These are phyloP conservation scores for Xylariales sp. DNA, from an alignment of 2,329 filamentous ascomycete genomes.

Conservation along the genomic window DNA sequence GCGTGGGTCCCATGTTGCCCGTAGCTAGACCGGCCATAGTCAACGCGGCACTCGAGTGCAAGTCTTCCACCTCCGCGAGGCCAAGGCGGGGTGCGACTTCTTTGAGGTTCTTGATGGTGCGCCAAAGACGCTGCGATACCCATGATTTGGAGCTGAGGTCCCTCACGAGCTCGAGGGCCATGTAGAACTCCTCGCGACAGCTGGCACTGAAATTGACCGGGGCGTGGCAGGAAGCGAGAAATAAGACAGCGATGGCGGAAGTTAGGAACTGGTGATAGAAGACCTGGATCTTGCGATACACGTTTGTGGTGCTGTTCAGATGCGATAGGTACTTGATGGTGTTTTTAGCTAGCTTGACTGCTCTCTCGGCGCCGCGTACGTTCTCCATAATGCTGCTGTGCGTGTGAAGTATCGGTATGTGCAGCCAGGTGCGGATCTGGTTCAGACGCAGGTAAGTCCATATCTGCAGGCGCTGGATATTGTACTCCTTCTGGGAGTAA, in stretches of 20 bases:
- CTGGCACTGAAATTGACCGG: constrained; percentile 64
- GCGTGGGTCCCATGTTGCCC: constrained; percentile 24
- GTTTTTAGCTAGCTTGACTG: constrained; percentile 70
- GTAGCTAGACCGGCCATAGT: constrained; percentile 51
- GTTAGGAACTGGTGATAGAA: constrained; percentile 80
- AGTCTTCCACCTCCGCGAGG: constrained; percentile 48
- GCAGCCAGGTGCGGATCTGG: constrained; percentile 84
- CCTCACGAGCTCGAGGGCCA: constrained; percentile 69
- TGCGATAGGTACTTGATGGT: constrained; percentile 68
- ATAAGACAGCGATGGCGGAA: constrained; percentile 69
- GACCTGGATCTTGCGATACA: constrained; percentile 67
- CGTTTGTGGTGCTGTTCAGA: constrained; percentile 65
- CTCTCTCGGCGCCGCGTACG: constrained; percentile 65
- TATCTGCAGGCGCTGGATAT: constrained; percentile 69
- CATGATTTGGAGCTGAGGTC: constrained; percentile 67
- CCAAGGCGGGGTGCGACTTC: constrained; percentile 68
- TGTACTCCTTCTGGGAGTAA: constrained; percentile 51
- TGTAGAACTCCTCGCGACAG: constrained; percentile 73
- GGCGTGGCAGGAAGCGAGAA: constrained; percentile 71
- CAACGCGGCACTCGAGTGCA: constrained; percentile 47
- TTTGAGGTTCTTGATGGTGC: constrained; percentile 65
- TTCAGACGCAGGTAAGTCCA: constrained; percentile 84
- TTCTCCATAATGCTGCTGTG: constrained; percentile 78
- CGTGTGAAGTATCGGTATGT: constrained; percentile 81
- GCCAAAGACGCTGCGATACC: constrained; percentile 70